phyloP scores from a whole-genome alignment of 2,329 filamentous ascomycete species.

The Hortaea sp. region DNA sequence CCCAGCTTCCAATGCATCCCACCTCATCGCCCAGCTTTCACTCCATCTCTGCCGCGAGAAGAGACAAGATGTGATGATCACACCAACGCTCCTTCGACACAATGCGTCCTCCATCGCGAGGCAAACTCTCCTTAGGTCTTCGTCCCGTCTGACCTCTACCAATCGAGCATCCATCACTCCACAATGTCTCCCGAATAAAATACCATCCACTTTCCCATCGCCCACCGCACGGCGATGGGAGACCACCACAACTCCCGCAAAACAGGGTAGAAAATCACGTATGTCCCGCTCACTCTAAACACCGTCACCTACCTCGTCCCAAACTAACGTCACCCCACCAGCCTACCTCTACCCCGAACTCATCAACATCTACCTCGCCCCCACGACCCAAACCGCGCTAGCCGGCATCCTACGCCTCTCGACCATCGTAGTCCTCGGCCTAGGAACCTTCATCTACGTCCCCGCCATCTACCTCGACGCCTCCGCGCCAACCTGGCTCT shows the following conservation, averaged over 20 bases:
- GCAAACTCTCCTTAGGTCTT: background rate
- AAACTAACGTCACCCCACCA: background rate
- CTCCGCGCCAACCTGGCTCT: slow-evolving; percentile 15
- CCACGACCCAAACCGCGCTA: slow-evolving; percentile 55
- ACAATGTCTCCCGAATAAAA: background rate
- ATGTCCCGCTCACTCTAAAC: background rate
- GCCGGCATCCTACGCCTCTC: slow-evolving; percentile 60
- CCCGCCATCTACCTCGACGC: slow-evolving; percentile 53
- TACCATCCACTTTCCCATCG: background rate
- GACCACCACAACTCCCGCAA: slow-evolving; percentile 1
- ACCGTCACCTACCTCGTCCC: background rate
- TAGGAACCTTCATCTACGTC: slow-evolving; percentile 30
- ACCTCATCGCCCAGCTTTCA: background rate
- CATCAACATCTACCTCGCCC: slow-evolving; percentile 64
- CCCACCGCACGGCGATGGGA: background rate
- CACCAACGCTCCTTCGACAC: slow-evolving; percentile 8
- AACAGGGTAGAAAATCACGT: background rate
- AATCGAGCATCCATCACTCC: background rate
- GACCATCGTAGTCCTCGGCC: background rate
- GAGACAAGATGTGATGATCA: slow-evolving; percentile 14
- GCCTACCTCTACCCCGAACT: slow-evolving; percentile 34
- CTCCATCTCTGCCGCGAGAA: background rate
- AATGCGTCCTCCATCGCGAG: background rate
- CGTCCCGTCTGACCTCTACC: background rate
- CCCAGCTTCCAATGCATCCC: background rate